Conservation (phyloP, 257 asterid species). For the Verbascum thapsus region DNA sequence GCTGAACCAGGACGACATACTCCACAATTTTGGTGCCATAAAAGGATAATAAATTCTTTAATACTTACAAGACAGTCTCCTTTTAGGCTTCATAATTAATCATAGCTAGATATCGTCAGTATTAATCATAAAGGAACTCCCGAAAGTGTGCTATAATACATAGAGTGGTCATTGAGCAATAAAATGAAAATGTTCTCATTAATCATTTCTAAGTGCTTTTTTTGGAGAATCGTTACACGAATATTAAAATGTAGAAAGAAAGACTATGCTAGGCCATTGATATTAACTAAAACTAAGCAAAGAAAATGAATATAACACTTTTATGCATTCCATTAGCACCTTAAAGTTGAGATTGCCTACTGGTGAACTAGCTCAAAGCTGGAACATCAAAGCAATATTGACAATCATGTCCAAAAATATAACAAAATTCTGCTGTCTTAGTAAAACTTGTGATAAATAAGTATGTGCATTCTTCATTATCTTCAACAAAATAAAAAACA, state of each 20-base stretch:
- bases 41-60: background rate
- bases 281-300: background rate
- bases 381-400: background rate
- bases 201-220: background rate
- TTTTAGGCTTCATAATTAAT: constrained; percentile 9
- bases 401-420: background rate
- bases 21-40: constrained; percentile 13
- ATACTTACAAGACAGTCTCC: background rate
- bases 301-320: background rate
- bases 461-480: constrained; percentile 6
- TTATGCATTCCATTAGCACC: constrained; percentile 21
- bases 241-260: constrained; percentile 8
- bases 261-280: background rate
- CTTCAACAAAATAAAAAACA: background rate
- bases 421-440: background rate
- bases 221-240: constrained; percentile 3
- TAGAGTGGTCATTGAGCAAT: constrained; percentile 6
- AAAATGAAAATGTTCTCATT: constrained; percentile 14
- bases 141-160: constrained; percentile 2
- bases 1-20: constrained; percentile 9
- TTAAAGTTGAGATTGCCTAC: constrained; percentile 18
- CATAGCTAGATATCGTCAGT: constrained; percentile 7
- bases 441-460: background rate
- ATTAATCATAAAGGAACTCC: background rate
- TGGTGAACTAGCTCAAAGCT: constrained; percentile 20